Percentiles rank a stretch among this genome's conserved stretches.
These are phyloP conservation scores for Stagonosporopsis cucurbitacearum DNA, from an alignment of 2,329 filamentous ascomycete species.

Conservation along the genomic window DNA sequence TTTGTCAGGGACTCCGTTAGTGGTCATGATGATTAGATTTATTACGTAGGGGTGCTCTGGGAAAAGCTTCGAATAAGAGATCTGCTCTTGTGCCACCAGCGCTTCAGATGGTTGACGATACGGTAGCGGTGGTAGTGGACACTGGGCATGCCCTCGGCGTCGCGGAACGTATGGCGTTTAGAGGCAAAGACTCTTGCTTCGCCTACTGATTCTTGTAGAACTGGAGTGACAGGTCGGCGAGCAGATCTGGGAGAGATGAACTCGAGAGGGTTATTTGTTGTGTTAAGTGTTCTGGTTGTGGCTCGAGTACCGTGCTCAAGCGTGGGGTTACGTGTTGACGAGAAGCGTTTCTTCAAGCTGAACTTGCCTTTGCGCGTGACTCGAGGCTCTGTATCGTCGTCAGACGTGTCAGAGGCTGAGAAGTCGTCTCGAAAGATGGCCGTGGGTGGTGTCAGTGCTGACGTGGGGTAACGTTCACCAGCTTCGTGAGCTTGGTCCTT, in stretches of 20 bases:
- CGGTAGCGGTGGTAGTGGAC: conserved; percentile 29
- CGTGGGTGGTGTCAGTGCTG: conserved; percentile 52
- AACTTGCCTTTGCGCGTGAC: conserved; percentile 33
- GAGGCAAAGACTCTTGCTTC: conserved; percentile 28
- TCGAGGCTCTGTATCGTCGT: conserved; percentile 33
- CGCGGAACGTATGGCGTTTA: conserved; percentile 35
- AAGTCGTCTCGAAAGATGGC: conserved; percentile 35
- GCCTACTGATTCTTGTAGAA: conserved; percentile 27
- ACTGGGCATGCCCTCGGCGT: conserved; percentile 34
- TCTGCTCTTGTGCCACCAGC: conserved; percentile 33
- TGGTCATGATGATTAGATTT: background rate
- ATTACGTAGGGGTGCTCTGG: background rate
- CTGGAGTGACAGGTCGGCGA: conserved; percentile 17
- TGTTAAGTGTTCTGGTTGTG: conserved; percentile 13
- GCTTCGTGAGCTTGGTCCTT: conserved; percentile 45
- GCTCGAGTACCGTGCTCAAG: conserved; percentile 19
- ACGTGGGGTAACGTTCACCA: conserved; percentile 59
- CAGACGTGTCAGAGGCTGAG: conserved; percentile 33
- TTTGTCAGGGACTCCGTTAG: background rate
- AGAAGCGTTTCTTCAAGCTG: conserved; percentile 33
- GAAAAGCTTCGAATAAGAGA: conserved; percentile 26
- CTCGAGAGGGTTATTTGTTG: conserved; percentile 15
- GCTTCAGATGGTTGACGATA: conserved; percentile 29
- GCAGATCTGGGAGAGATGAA: conserved; percentile 23
- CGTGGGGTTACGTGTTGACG: conserved; percentile 25